Base-by-base conservation (phyloP, 768 basidiomycete species). In the Gloeostereum incarnatum region DNA sequence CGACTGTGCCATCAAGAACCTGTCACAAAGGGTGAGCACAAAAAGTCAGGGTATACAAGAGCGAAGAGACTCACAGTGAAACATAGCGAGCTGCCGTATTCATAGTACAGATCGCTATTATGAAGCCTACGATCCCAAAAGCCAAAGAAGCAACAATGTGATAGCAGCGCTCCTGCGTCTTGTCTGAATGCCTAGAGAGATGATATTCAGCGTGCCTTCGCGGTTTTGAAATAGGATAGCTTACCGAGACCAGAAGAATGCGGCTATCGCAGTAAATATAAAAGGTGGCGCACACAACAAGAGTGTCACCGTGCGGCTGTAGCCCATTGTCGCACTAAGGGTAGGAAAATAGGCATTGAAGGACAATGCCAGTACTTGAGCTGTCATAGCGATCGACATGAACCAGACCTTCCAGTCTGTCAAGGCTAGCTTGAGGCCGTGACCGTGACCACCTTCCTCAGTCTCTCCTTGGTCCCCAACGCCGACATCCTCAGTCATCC, bases 331-430 rank as follows among this genome's bases (percentile, higher is more conserved):
- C 13, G 68, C 73, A 20, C 71, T 73, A 31, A 91, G 58, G 0
- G 87, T 84, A 5, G 82, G 85, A 60, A 89, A 89, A 56, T 78
- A 87, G 6, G 77, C 78, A 52, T 84, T 81, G 66, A 89, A 89
- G 3, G 76, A 78, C 19, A 87, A 49, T 6, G 81, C 73, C 25
- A 81, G 57, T 24, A 75, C 69, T 59, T 76, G 67, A 46, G 67
- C 68, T 10, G 73, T 73, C 40, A 85, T 54, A 2, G 78, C 68
- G 20, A 86, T 39, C 14, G 81, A 68, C 31, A 93, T 65, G 73
- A 73, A 84, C 81, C 87, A 91, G 26, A 92, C 84, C 55, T 80
- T 84, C 81, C 80, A 78, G 50, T 92, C 89, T 14, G 63, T 65
- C 40, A 89, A 34, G 0, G 89, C 83, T 43, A 83, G 57, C 26